phyloP scores from a whole-genome alignment of 169 alveolate species.

The Plasmodium blacklocki region DNA sequence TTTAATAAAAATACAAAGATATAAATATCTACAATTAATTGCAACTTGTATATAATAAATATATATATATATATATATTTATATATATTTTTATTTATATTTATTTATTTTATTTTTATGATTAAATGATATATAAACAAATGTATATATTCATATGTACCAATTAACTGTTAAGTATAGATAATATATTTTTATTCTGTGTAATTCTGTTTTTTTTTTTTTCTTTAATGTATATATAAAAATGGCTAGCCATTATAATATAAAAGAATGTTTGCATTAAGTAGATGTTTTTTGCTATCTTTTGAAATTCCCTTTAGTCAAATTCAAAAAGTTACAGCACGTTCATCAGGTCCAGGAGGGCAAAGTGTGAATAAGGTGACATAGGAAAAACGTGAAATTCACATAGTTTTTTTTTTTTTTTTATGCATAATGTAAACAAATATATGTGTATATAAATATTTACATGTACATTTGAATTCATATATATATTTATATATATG shows the following conservation, averaged over 20 bases:
- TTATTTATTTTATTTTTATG: not conserved
- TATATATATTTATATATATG: not conserved
- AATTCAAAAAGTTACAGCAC: slow-evolving; percentile 57
- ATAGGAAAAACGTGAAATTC: not conserved
- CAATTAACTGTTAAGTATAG: not conserved
- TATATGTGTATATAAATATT: not conserved
- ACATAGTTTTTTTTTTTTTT: not conserved
- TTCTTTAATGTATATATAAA: not conserved
- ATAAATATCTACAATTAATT: too few species aligned
- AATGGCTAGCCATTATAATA: not conserved
- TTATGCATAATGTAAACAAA: not conserved
- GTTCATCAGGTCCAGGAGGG: slow-evolving; percentile 89
- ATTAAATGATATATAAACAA: not conserved
- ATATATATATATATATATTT: not conserved
- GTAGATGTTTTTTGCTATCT: slow-evolving; percentile 31
- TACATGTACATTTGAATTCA: not conserved
- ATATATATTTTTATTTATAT: not conserved
- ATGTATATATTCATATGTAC: not conserved
- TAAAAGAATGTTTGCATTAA: slow-evolving; percentile 38
- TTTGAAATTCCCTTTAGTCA: slow-evolving; percentile 59
- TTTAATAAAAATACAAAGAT: not conserved
- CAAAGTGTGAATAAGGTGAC: slow-evolving; percentile 87
- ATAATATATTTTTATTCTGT: too few species aligned
- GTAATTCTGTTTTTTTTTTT: too few species aligned
- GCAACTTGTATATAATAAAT: not conserved